These are phyloP conservation scores for Yamadazyma diospyri DNA, from an alignment of 1,139 yeast species.

Conservation along the genomic window DNA sequence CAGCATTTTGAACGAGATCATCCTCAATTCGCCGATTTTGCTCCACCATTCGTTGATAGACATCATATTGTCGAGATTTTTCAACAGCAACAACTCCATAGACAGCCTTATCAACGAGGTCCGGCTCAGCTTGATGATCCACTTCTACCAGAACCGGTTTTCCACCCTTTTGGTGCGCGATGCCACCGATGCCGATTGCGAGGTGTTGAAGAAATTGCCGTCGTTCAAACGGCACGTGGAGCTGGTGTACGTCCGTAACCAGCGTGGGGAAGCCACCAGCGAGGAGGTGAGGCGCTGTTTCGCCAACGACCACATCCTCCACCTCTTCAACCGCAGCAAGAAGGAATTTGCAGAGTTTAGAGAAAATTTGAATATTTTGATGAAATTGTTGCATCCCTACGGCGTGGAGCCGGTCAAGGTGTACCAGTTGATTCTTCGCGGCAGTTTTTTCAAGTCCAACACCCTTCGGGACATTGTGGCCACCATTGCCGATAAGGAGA, in stretches of 20 bases:
- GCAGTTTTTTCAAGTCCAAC: slow-evolving; percentile 18
- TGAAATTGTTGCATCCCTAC: background rate
- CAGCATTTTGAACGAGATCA: slow-evolving; percentile 32
- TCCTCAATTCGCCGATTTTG: slow-evolving; percentile 22
- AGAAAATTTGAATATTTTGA: slow-evolving; percentile 7
- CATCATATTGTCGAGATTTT: slow-evolving; percentile 34
- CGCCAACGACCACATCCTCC: slow-evolving; percentile 17
- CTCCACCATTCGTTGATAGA: slow-evolving; percentile 30
- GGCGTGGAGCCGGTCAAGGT: slow-evolving; percentile 22
- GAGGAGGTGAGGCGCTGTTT: slow-evolving; percentile 2
- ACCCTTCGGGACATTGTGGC: slow-evolving; percentile 11
- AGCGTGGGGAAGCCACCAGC: slow-evolving; percentile 10
- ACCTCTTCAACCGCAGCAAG: slow-evolving; percentile 4
- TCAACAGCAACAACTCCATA: slow-evolving; percentile 45
- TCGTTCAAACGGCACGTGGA: slow-evolving; percentile 40
- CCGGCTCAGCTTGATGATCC: slow-evolving; percentile 64
- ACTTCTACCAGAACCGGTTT: slow-evolving; percentile 67
- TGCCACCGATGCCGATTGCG: slow-evolving; percentile 10
- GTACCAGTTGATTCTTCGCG: slow-evolving; percentile 28
- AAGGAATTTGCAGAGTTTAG: background rate
- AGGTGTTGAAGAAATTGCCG: slow-evolving; percentile 30
- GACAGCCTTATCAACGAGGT: slow-evolving; percentile 53
- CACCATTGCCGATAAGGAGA: background rate
- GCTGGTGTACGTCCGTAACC: slow-evolving; percentile 10
- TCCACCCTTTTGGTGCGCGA: slow-evolving; percentile 32